phyloP scores from a whole-genome alignment of 2,329 filamentous ascomycete genomes.

The Corniculantispora saksenae region DNA sequence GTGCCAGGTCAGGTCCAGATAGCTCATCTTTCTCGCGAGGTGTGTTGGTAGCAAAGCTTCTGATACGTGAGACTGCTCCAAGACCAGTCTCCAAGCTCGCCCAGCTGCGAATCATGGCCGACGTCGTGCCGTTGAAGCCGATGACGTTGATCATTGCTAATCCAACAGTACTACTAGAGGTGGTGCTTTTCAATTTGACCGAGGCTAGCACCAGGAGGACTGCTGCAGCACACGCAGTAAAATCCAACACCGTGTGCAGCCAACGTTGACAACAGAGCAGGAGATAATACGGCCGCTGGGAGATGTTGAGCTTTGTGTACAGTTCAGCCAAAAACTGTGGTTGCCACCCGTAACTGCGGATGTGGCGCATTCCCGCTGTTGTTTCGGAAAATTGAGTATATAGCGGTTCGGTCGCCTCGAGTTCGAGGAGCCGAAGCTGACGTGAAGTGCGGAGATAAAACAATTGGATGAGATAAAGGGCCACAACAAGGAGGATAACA shows the following conservation, averaged over 20 bases:
- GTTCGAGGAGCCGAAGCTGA: background rate
- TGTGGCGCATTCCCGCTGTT: background rate
- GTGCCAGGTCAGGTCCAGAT: background rate
- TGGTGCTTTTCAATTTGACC: background rate
- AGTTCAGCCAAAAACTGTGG: constrained; percentile 41
- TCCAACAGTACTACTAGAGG: background rate
- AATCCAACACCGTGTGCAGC: constrained; percentile 17
- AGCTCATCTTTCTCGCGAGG: background rate
- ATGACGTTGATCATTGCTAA: background rate
- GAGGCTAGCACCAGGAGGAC: constrained; percentile 21
- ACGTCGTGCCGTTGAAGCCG: background rate
- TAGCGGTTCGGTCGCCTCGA: background rate
- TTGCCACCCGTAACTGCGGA: constrained; percentile 8
- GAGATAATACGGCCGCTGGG: background rate
- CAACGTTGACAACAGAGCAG: constrained; percentile 9
- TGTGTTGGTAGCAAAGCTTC: background rate
- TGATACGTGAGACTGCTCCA: background rate
- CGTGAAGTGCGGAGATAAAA: constrained; percentile 3
- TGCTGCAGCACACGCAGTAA: constrained; percentile 24
- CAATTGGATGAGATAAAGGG: constrained; percentile 25
- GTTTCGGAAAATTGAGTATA: background rate
- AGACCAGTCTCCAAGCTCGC: background rate
- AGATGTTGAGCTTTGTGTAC: background rate
- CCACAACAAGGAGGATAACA: constrained; percentile 37
- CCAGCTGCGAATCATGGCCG: background rate